Conservation (phyloP, 306 rosid species). For the Sicyos edulis region DNA sequence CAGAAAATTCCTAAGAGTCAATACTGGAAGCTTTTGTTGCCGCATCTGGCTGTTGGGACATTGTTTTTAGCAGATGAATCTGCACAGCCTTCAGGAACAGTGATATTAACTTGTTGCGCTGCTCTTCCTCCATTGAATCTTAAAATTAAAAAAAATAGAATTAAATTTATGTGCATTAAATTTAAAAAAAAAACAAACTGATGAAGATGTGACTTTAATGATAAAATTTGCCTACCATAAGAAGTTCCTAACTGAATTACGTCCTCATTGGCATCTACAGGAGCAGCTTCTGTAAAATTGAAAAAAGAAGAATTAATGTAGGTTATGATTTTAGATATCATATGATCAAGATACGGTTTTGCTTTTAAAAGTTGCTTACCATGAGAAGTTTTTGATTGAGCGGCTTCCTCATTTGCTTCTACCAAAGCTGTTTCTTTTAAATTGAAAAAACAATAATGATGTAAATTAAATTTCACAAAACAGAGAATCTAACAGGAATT, state of each 20-base stretch:
- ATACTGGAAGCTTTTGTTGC: slow-evolving; percentile 36
- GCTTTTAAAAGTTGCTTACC: slow-evolving; percentile 26
- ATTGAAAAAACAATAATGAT: not conserved
- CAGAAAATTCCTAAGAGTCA: slow-evolving; percentile 10
- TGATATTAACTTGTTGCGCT: slow-evolving; percentile 37
- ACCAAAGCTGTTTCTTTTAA: slow-evolving; percentile 23
- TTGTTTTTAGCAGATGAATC: slow-evolving; percentile 34
- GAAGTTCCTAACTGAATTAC: slow-evolving; percentile 31
- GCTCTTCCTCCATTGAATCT: slow-evolving; percentile 34
- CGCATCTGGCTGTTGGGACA: slow-evolving; percentile 39
- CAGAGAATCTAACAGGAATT: not conserved
- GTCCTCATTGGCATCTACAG: slow-evolving; percentile 39
- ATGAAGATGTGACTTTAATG: not conserved
- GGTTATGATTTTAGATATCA: not conserved
- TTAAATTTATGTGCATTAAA: not conserved
- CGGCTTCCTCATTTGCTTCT: slow-evolving; percentile 28
- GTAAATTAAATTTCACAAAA: not conserved
- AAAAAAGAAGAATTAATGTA: not conserved
- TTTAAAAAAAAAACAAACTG: not conserved
- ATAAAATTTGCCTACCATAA: not conserved
- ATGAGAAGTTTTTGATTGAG: slow-evolving; percentile 30
- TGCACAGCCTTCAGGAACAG: slow-evolving; percentile 42
- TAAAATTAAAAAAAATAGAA: not conserved
- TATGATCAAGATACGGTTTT: not conserved
- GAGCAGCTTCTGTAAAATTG: slow-evolving; percentile 34